Percentiles rank a stretch among this genome's conserved stretches.
These are phyloP conservation scores for Bipolaris cookei DNA, from an alignment of 2,329 filamentous ascomycete genomes.

Conservation along the genomic window DNA sequence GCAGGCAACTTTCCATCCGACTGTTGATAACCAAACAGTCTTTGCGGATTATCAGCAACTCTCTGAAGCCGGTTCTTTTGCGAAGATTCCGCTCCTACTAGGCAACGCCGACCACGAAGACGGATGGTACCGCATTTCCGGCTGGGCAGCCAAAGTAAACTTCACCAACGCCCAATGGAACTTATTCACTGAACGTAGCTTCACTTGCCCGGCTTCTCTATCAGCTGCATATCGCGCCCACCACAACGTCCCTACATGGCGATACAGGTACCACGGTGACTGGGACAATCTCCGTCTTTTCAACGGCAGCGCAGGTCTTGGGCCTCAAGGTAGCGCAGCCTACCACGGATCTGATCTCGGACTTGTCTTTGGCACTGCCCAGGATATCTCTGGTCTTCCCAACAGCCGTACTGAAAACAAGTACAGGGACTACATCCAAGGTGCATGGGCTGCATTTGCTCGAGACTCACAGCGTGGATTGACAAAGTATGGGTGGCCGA, in stretches of 20 bases:
- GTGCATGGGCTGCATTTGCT: constrained; percentile 46
- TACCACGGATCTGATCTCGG: constrained; percentile 49
- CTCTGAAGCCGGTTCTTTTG: constrained; percentile 30
- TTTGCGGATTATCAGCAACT: constrained; percentile 39
- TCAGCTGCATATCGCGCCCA: constrained; percentile 30
- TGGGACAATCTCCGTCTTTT: constrained; percentile 46
- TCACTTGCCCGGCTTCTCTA: constrained; percentile 32
- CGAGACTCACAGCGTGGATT: constrained; percentile 40
- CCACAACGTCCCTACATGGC: constrained; percentile 43
- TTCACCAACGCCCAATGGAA: constrained; percentile 34
- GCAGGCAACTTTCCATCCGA: constrained; percentile 41
- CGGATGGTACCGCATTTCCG: constrained; percentile 38
- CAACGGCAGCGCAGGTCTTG: constrained; percentile 33
- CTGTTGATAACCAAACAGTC: constrained; percentile 39
- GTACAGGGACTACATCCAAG: constrained; percentile 37
- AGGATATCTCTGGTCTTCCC: constrained; percentile 31
- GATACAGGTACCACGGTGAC: constrained; percentile 48
- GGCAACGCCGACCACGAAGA: constrained; percentile 37
- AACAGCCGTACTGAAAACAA: constrained; percentile 35
- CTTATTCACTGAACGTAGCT: constrained; percentile 31
- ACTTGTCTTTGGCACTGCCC: constrained; percentile 45
- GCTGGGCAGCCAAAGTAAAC: constrained; percentile 29
- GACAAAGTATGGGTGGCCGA: constrained; percentile 43
- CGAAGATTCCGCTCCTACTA: constrained; percentile 31
- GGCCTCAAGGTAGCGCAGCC: constrained; percentile 40